Conservation (phyloP, 2,329 filamentous ascomycete genomes). For the Tolypocladium tundrense region DNA sequence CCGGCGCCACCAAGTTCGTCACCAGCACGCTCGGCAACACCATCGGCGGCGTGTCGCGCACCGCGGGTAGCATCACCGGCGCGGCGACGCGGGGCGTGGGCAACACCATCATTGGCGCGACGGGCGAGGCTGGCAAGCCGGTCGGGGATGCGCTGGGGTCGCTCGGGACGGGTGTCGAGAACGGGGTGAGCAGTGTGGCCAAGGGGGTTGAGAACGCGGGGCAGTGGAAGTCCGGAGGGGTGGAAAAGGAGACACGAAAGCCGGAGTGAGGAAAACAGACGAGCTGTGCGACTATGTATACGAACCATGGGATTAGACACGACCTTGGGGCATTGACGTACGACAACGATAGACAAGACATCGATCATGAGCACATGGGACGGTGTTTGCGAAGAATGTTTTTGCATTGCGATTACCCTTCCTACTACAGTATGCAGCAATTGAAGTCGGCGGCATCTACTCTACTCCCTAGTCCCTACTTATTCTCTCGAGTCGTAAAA, state of each 20-base stretch:
- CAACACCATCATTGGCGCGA: constrained; percentile 42
- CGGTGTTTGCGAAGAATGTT: neutral
- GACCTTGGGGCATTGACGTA: too few species aligned
- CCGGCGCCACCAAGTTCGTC: constrained; percentile 26
- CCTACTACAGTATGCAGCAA: neutral
- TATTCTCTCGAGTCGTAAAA: neutral
- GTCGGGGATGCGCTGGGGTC: constrained; percentile 45
- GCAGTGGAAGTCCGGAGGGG: constrained; percentile 33
- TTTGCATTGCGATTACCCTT: neutral
- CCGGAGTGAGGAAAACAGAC: neutral
- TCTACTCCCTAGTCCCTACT: neutral
- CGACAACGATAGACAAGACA: neutral
- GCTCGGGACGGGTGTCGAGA: constrained; percentile 42
- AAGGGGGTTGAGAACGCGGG: constrained; percentile 49
- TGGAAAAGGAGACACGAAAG: neutral
- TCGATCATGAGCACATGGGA: neutral
- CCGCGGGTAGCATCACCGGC: constrained; percentile 31
- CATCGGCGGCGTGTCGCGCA: constrained; percentile 27
- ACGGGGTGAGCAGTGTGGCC: constrained; percentile 35
- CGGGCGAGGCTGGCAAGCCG: constrained; percentile 42
- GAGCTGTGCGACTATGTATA: neutral
- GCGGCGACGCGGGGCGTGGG: constrained; percentile 47
- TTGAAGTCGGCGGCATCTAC: neutral
- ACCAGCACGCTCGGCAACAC: constrained; percentile 30
- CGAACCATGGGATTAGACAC: neutral